A percentile compares a stretch with the other conserved stretches of the same genome.
phyloP scores from a whole-genome alignment of 352 stramenopile genomes.

The Phytophthora nicotianae region DNA sequence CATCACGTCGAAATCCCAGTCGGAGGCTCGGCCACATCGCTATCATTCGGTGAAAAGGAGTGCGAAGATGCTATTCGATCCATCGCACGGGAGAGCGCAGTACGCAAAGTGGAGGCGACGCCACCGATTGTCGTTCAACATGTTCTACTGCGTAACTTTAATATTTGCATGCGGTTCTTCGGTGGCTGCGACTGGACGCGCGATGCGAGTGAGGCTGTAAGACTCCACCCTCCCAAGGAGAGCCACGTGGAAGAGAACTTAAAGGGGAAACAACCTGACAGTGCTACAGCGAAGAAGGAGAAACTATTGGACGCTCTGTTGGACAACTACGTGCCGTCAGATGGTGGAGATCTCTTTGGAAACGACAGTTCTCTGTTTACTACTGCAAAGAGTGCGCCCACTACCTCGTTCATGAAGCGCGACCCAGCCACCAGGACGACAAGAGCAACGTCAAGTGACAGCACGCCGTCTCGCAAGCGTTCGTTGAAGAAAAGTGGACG shows the following conservation, averaged over 20 bases:
- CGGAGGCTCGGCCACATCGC: conserved; percentile 74
- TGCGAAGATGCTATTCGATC: conserved; percentile 72
- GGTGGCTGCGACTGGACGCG: conserved; percentile 82
- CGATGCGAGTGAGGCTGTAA: conserved; percentile 51
- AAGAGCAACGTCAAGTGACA: conserved; percentile 26
- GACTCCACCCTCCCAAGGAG: conserved; percentile 22
- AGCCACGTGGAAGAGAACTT: neutral
- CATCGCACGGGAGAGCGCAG: conserved; percentile 68
- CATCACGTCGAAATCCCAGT: conserved; percentile 90
- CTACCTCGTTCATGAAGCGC: conserved; percentile 40
- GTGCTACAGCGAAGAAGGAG: conserved; percentile 49
- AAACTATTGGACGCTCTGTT: conserved; percentile 81
- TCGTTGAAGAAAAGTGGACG: conserved; percentile 80
- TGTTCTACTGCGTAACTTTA: conserved; percentile 87
- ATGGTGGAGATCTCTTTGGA: conserved; percentile 61
- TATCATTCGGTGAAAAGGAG: conserved; percentile 89
- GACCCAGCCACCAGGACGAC: conserved; percentile 33
- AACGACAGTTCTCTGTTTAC: conserved; percentile 49
- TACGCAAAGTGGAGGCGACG: conserved; percentile 47
- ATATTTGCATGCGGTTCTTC: conserved; percentile 90
- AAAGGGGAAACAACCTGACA: conserved; percentile 15
- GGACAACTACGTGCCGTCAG: conserved; percentile 83
- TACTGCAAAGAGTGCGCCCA: conserved; percentile 41
- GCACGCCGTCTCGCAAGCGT: conserved; percentile 44
- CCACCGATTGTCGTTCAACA: conserved; percentile 76